Evolutionary conservation across 257 asterid genomes (phyloP).

Genomic region (Apocynum venetum): DNA sequence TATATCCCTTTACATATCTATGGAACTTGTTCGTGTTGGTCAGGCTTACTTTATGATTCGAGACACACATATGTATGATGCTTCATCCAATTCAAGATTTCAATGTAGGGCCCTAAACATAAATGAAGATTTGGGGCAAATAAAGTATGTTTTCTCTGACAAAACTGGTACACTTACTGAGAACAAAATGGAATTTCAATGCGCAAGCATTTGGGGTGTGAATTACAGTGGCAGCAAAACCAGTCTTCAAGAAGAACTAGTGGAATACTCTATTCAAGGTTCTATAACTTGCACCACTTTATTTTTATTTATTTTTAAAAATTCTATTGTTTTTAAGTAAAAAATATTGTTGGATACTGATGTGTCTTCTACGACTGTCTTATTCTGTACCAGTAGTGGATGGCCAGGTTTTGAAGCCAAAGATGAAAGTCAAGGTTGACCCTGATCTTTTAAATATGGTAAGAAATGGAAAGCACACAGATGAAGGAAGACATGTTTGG

Average conservation of each 20-base stretch:
- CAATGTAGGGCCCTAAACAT: slow-evolving; percentile 96
- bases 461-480: slow-evolving; percentile 41
- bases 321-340: neutral
- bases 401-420: slow-evolving; percentile 64
- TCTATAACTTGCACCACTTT: slow-evolving; percentile 12
- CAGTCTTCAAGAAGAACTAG: slow-evolving; percentile 38
- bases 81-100: slow-evolving; percentile 71
- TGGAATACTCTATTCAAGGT: slow-evolving; percentile 60
- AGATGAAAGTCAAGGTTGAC: slow-evolving; percentile 70
- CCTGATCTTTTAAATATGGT: slow-evolving; percentile 55
- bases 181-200: slow-evolving; percentile 97
- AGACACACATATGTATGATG: slow-evolving; percentile 64
- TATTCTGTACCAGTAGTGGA: slow-evolving; percentile 59
- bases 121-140: slow-evolving; percentile 98
- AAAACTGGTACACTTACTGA: slow-evolving; percentile 97
- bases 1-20: slow-evolving; percentile 88
- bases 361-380: slow-evolving; percentile 9
- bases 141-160: slow-evolving; percentile 91
- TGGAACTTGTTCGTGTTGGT: slow-evolving; percentile 99
- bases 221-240: slow-evolving; percentile 46
- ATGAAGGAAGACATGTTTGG: slow-evolving; percentile 48
- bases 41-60: slow-evolving; percentile 95
- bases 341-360: neutral
- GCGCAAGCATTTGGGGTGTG: slow-evolving; percentile 85
- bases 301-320: neutral